Base-by-base conservation (phyloP, 75 land plant genomes). In the Sequoiadendron giganteum region DNA sequence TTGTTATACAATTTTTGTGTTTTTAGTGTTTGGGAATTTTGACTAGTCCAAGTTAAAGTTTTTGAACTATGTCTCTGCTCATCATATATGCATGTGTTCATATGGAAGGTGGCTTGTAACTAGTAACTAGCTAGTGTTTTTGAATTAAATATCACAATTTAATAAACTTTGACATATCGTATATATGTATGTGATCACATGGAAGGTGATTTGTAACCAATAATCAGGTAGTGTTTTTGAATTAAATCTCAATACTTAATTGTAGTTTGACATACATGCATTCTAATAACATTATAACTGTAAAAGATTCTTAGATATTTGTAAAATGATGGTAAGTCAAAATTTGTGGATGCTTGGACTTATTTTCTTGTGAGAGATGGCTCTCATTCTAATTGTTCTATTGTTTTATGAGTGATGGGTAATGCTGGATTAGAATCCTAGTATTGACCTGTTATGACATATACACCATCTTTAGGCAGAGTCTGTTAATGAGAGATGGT, bases 381-480 rank as follows among this genome's bases (percentile, higher is more conserved):
- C 72, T 28, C 9, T 68, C 30, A 56, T 56, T 16, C 18, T 42
- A 14, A 5, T 25, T n/a, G 30, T 42, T 21, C 25, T 38, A 36
- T 76, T 76, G 40, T 42, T 42, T 42, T 21, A 79, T 19, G 19
- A 79, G 16, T 79, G 83, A 9, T 40, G 18, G 83, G 83, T 79
- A 40, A 9, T 3, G 5, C 5, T 40, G 43, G 5, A 45, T 7
- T 40, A 40, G n/a, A 79, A 6, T 79, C 47, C 42, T 79, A 40
- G 6, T 38, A 38, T 79, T 79, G 48, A 79, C 42, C 40, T 79
- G 6, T 40, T 79, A 40, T 79, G 83, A 42, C 83, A 79, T 79
- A 21, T 79, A 25, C 45, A 79, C 83, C 7, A 7, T 42, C 45
- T 72, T 61, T 89, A 97, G 99, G 99, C 84, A 92, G 93, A 88